These are phyloP conservation scores for Boletus tomentosulus DNA, from an alignment of 768 basidiomycete genomes.

Conservation along the genomic window DNA sequence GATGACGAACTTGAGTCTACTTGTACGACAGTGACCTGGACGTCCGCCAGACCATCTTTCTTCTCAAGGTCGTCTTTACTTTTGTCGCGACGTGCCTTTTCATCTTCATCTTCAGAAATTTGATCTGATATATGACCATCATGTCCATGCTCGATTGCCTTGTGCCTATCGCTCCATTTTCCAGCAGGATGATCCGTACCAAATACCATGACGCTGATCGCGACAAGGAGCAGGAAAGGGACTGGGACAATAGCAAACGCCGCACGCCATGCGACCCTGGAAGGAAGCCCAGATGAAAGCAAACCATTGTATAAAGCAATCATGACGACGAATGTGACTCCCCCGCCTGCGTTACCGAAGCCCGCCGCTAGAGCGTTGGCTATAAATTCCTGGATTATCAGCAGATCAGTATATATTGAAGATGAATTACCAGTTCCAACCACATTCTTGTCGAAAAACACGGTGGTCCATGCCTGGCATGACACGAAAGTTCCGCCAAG, in stretches of 20 bases:
- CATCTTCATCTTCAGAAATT: conserved; percentile 17
- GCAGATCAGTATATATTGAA: not conserved
- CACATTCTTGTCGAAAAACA: conserved; percentile 51
- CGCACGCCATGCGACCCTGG: conserved; percentile 49
- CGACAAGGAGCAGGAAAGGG: conserved; percentile 45
- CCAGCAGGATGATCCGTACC: conserved; percentile 55
- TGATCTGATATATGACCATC: not conserved
- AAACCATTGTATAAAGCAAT: conserved; percentile 45
- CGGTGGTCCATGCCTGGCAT: conserved; percentile 58
- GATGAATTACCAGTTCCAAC: conserved; percentile 33
- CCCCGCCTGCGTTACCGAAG: conserved; percentile 47
- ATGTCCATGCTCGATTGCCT: conserved; percentile 23
- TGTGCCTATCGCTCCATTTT: conserved; percentile 47
- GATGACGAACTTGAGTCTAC: not conserved
- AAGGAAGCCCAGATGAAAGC: conserved; percentile 32
- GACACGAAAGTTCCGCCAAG: conserved; percentile 60
- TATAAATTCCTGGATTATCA: conserved; percentile 23
- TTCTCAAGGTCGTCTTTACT: conserved; percentile 26
- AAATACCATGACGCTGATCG: conserved; percentile 38
- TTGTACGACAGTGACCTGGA: conserved; percentile 12
- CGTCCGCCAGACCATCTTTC: conserved; percentile 12
- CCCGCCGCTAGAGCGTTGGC: conserved; percentile 56
- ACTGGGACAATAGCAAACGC: conserved; percentile 56
- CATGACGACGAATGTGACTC: conserved; percentile 56
- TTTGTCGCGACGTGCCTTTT: conserved; percentile 17